Base-by-base conservation (phyloP, 768 basidiomycete species). In the Chiua virens region DNA sequence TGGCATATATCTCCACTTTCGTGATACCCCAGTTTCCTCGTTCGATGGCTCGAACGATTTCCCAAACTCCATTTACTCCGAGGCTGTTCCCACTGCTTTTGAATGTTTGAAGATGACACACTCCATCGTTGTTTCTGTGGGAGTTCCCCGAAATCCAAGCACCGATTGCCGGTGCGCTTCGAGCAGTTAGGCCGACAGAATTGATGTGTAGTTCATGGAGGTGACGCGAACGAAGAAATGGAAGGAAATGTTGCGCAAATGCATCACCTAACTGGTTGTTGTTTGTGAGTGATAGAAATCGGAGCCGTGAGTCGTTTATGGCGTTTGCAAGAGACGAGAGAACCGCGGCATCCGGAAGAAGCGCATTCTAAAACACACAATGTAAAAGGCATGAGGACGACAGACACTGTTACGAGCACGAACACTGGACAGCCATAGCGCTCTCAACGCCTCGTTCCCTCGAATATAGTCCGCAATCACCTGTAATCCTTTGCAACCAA, bases 31-130 rank as follows among this genome's bases (percentile, higher is more conserved):
- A 83, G 61, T 86, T 86, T 34, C 69, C 58, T 28, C 57, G 67
- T 50, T 76, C 67, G 7, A 85, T 71, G 20, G 78, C 76, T 28
- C 69, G 67, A 22, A 82, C 64, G 39, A 87, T 76, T 13, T 72
- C 63, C 50, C 67, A 67, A 25, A 83, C 73, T 1, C 74, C 78
- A 1, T 66, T 71, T 28, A 72, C 65, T 5, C 79, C 81, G 1
- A 87, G 70, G 17, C 64, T 65, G 54, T 87, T 87, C n/a, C 78
- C 80, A 62, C 77, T 86, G 50, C 78, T 73, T 55, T 76, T 78
- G 40, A 87, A 69, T 2, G 66, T 72, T 43, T 73, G 69, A 17
- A 87, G 70, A 15, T 69, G 68, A 50, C 81, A 82, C 17, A 7
- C 42, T 28, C 65, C 59, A 15, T 42, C 51, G 23, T 37, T 40